Base-by-base conservation (phyloP, 202 grass and related monocot genomes). In the Brachypodium distachyon region DNA sequence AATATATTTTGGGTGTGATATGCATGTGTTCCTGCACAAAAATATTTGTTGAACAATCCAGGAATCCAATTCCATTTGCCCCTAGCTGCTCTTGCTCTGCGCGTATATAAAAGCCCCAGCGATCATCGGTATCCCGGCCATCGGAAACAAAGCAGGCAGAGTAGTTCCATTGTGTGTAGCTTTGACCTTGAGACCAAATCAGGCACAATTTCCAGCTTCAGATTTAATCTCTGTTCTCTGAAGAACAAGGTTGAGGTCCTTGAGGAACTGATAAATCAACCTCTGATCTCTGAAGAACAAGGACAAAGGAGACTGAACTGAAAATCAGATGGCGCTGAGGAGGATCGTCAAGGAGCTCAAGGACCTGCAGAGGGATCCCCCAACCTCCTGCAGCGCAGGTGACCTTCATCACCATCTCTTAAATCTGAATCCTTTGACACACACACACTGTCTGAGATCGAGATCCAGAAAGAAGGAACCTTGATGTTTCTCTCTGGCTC, bases 371-470 rank as follows among this genome's bases (percentile, higher is more conserved):
- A 76, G 88, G 86, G 91, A 94, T 73, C 88, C 91, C 0, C 88
- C 91, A 8, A 88, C 88, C 68, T 94, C 91, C 3, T 94, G 91
- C 44, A 94, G 91, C 7, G 91, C 91, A 81, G 91, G 91, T 93
- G 44, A 78, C 3, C n/a, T n/a, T n/a, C 34, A 4, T 14, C 55
- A 8, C 28, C 3, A 33, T 44, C 58, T 55, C 32, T 22, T n/a
- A n/a, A 27, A 57, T 22, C 13, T 28, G n/a, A n/a, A n/a, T 57
- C 46, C 21, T 7, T 28, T 3, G 9, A 34, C 12, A 64, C 16
- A 7, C 43, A n/a, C n/a, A n/a, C n/a, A n/a, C n/a, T n/a, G n/a
- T n/a, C n/a, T n/a, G n/a, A n/a, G n/a, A n/a, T n/a, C n/a, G n/a
- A n/a, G n/a, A n/a, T n/a, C n/a, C n/a, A n/a, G n/a, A n/a, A n/a